Evolutionary conservation across 2,329 filamentous ascomycete genomes (phyloP), one percentile per base, ranked within the genome.

Genomic region (Ampelomyces quisqualis): DNA sequence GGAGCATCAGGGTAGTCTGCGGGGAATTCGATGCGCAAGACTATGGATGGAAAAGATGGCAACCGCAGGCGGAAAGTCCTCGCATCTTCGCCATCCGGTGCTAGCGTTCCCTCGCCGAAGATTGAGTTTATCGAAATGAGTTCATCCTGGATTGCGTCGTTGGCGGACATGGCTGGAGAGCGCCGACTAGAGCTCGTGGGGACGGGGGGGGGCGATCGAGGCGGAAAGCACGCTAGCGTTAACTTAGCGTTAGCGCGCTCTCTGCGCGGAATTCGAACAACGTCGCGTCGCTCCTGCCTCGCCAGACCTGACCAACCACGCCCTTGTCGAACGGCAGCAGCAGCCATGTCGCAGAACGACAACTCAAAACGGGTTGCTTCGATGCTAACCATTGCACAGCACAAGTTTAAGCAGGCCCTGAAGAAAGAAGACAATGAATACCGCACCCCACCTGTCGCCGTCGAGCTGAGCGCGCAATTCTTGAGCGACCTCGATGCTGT

Each of bases 61-160:
- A 91, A 77, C 35, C 76, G 78, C 34, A 96, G 77, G 65, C 43
- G 71, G 59, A 29, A 73, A 57, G 49, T 53, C 60, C 36, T 67
- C 43, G 41, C 45, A 34, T 55, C 33, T 18, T 48, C 38, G 39
- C 62, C 55, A 19, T 65, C 47, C 0, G 53, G 47, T 1, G 55
- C 45, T 6, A 90, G 73, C 8, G 84, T 85, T n/a, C 73, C 74
- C 33, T 82, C 77, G 50, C 82, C 84, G 69, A 90, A 93, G 51
- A 93, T 93, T 39, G 88, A 87, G 68, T 91, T 93, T 60, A 93
- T 85, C 48, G 85, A 88, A 60, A 85, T 85, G 20, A 90, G 72
- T 64, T 93, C 88, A 69, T 93, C 87, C 34, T 70, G 66, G 18
- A 91, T 77, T 34, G 74, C 57, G 29, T 63, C 60, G 54, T 65